Evolutionary conservation across 2,329 filamentous ascomycete species (phyloP).

Genomic region (Gremmenia infestans): DNA sequence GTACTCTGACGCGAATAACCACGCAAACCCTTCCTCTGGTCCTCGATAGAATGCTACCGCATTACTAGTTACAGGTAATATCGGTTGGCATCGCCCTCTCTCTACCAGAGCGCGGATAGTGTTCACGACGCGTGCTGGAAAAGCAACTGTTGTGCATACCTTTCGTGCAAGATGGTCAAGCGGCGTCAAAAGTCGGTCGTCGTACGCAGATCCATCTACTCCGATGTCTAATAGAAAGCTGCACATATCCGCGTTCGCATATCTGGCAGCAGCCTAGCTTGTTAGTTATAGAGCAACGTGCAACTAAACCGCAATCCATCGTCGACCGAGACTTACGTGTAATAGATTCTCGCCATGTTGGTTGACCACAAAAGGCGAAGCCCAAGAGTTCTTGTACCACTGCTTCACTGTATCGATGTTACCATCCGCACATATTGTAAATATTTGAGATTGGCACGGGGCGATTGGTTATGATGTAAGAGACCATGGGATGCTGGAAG

Average conservation of each 20-base stretch:
- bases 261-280: slow-evolving; percentile 3
- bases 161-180: slow-evolving; percentile 11
- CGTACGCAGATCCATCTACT: slow-evolving; percentile 8
- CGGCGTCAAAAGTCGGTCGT: slow-evolving; percentile 6
- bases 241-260: slow-evolving; percentile 7
- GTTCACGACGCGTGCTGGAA: slow-evolving; percentile 6
- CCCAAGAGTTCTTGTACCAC: not conserved
- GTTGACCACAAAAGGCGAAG: slow-evolving; percentile 10
- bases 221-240: slow-evolving; percentile 4
- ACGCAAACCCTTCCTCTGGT: slow-evolving; percentile 13
- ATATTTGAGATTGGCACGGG: slow-evolving; percentile 8
- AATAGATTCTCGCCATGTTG: slow-evolving; percentile 11
- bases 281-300: not conserved
- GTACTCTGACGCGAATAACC: slow-evolving; percentile 12
- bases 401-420: not conserved
- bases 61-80: slow-evolving; percentile 11
- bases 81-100: slow-evolving; percentile 6
- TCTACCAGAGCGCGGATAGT: slow-evolving; percentile 12
- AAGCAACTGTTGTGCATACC: not conserved
- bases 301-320: not conserved
- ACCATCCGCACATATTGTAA: slow-evolving; percentile 7
- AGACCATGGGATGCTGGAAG: slow-evolving; percentile 3
- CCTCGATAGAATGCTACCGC: slow-evolving; percentile 7
- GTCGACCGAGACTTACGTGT: slow-evolving; percentile 3
- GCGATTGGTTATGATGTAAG: slow-evolving; percentile 3